Evolutionary conservation across 2,329 filamentous ascomycete species (phyloP), one percentile per base, ranked within the genome.

Genomic region (Cryoendolithus antarcticus): DNA sequence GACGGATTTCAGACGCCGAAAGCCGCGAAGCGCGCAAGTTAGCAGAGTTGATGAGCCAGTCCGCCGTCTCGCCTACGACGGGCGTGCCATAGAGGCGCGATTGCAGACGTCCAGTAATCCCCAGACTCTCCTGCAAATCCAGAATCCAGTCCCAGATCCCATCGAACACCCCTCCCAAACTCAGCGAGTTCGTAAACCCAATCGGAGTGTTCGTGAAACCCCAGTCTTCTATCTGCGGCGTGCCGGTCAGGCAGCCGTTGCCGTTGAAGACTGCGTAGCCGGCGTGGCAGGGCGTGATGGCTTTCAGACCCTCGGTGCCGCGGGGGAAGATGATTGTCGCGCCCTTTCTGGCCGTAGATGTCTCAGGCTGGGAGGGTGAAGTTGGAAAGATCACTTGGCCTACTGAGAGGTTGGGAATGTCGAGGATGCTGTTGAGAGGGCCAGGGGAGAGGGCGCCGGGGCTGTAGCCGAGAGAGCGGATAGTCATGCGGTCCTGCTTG

Each of bases 231-330:
- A 80, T 70, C 69, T 72, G 76, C 48, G 78, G 72, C 7, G 62
- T 63, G 2, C 75, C 74, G 0, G 75, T 79, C 61, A 79, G 62
- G 55, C 79, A 74, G 32, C 77, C 75, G 34, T 69, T 70, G 39
- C 76, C 75, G 47, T 80, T 80, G 62, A 80, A 77, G 44, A 69
- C 66, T 57, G 77, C 78, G 35, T 62, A 55, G 7, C 62, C 62
- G 2, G 63, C 61, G 40, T 63, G 64, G 41, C 60, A 63, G 3
- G 59, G 63, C n/a, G n/a, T n/a, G n/a, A n/a, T n/a, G n/a, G n/a
- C n/a, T 28, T 57, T 54, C 40, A 60, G 47, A 45, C 62, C 64
- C 50, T 59, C 63, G 41, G 64, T 57, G 30, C 54, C 55, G 5
- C 62, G 60, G 0, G 65, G 63, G 1, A 65, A 53, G 39, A 68